Percentiles rank a stretch among this genome's conserved stretches.
These are phyloP conservation scores for Leccinum olivaceopallidum DNA, from an alignment of 768 basidiomycete genomes.

Conservation along the genomic window DNA sequence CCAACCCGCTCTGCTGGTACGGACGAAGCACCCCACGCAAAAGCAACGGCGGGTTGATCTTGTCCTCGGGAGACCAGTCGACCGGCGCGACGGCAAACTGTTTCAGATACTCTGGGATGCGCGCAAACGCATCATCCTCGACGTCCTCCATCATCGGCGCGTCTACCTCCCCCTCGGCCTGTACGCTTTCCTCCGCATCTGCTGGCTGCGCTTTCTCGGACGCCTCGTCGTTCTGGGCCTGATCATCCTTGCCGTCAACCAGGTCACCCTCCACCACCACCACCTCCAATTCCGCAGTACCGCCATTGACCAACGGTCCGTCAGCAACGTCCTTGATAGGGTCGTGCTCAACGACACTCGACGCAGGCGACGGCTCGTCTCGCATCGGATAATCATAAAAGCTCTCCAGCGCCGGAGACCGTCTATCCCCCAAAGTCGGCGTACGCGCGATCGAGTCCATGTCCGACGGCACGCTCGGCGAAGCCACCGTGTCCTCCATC, in stretches of 20 bases:
- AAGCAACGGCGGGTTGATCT: slow-evolving; percentile 66
- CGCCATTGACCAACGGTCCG: not conserved
- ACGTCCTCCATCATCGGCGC: slow-evolving; percentile 43
- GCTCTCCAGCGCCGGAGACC: slow-evolving; percentile 25
- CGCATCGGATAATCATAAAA: slow-evolving; percentile 25
- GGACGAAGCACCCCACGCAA: slow-evolving; percentile 87
- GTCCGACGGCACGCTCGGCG: slow-evolving; percentile 29
- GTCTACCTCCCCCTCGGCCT: slow-evolving; percentile 5
- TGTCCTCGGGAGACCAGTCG: slow-evolving; percentile 60
- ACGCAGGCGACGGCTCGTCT: slow-evolving; percentile 30
- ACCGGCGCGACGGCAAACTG: slow-evolving; percentile 73
- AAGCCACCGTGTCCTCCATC: slow-evolving; percentile 20
- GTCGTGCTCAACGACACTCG: slow-evolving; percentile 29
- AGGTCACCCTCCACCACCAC: not conserved
- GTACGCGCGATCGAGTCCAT: slow-evolving; percentile 28
- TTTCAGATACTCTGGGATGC: slow-evolving; percentile 53
- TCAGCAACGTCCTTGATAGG: slow-evolving; percentile 15
- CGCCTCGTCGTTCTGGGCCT: not conserved
- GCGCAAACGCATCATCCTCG: slow-evolving; percentile 36
- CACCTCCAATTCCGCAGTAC: not conserved
- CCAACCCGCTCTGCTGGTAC: slow-evolving; percentile 90
- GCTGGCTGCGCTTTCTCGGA: slow-evolving; percentile 1
- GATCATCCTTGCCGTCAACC: not conserved
- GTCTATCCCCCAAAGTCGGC: slow-evolving; percentile 21
- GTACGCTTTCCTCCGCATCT: not conserved